Base-by-base conservation (phyloP, 2,329 filamentous ascomycete genomes). In the Xylaria polymorpha region DNA sequence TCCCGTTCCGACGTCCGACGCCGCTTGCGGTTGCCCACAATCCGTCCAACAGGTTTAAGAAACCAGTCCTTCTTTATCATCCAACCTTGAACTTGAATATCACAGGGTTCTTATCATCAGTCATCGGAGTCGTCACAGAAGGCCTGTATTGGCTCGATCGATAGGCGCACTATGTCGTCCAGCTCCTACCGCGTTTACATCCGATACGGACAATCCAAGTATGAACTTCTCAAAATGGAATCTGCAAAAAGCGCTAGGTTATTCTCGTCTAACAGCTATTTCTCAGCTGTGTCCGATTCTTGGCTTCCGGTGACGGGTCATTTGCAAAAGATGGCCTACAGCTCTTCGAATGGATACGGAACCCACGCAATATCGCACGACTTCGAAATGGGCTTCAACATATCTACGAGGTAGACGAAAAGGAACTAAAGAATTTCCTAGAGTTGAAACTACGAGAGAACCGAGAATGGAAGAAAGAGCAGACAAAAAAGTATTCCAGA, bases 321-420 rank as follows among this genome's bases (percentile, higher is more conserved):
- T n/a, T 63, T 44, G 37, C 29, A 9, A 46, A 10, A 14, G 64
- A 67, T 41, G 72, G 64, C 3, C 22, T 70, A 12, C 18, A 71
- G 18, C 56, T 73, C 37, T 71, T 72, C 35, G 51, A 70, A 41
- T 73, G 68, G 70, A 22, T 72, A 48, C 66, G 67, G 5, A 41
- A 72, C 41, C 62, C 68, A 2, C 50, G 3, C 12, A 71, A 72
- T 48, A 67, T 72, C 35, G 15, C 20, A 15, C 53, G 67, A 41
- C 60, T 73, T 48, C 64, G 62, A 32, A 67, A 63, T 20, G 65
- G 67, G 14, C 53, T 72, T 32, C 58, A 48, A 62, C 18, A 73
- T 25, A 32, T 66, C 41, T 69, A 72, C 39, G 71, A 72, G 37
- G 12, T 68, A 20, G 44, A 67, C 32, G 14, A 60, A 10, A 8